phyloP scores from a whole-genome alignment of 768 basidiomycete genomes.

The Collybia sp. region DNA sequence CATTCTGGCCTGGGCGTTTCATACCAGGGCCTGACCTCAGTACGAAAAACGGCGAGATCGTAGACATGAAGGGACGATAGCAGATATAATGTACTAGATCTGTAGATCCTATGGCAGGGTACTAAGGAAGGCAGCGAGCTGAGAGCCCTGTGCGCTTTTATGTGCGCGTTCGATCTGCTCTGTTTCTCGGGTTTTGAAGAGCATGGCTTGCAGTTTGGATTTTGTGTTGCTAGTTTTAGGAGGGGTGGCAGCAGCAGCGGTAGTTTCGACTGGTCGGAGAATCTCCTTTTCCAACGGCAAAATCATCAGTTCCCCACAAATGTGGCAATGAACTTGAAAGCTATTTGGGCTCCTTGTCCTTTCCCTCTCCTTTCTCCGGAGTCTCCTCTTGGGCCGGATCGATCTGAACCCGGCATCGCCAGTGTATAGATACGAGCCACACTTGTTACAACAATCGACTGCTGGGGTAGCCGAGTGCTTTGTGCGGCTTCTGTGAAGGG shows the following conservation, averaged over 20 bases:
- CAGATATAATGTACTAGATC: background rate
- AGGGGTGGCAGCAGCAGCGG: constrained; percentile 14
- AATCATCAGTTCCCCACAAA: constrained; percentile 21
- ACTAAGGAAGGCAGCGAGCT: constrained; percentile 52
- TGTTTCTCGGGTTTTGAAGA: constrained; percentile 55
- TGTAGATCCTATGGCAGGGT: constrained; percentile 21
- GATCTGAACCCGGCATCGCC: constrained; percentile 32
- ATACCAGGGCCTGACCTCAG: constrained; percentile 18
- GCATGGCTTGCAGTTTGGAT: constrained; percentile 55
- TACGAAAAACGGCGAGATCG: background rate
- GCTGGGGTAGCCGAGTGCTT: constrained; percentile 17
- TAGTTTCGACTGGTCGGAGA: too few relatives aligned
- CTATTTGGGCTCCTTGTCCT: background rate
- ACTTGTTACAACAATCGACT: constrained; percentile 37
- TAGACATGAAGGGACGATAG: background rate
- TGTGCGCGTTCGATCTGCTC: constrained; percentile 33
- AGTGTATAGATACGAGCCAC: constrained; percentile 45
- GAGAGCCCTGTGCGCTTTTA: constrained; percentile 15
- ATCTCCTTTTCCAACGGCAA: constrained; percentile 11
- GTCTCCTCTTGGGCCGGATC: constrained; percentile 10
- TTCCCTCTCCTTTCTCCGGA: too few relatives aligned
- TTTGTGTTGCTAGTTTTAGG: constrained; percentile 44
- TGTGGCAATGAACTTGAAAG: constrained; percentile 22
- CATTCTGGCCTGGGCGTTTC: constrained; percentile 66
- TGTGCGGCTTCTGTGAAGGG: constrained; percentile 49